Percentiles rank a stretch among this genome's conserved stretches.
phyloP scores from a whole-genome alignment of 1,284 basidiomycete species.

The Puccinia novopanici region DNA sequence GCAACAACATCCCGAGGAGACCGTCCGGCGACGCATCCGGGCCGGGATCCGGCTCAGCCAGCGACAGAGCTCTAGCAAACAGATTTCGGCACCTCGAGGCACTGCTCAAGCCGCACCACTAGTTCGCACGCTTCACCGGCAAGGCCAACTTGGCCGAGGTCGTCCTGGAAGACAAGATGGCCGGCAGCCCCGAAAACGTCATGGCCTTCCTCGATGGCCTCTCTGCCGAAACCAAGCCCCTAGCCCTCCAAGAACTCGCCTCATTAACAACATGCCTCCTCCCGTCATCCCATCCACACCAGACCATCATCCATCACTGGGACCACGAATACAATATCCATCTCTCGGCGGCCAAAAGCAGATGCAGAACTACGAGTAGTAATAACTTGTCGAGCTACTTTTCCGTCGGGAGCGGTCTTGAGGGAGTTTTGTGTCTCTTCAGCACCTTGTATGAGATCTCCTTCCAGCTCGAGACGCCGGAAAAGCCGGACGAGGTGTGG shows the following conservation, averaged over 20 bases:
- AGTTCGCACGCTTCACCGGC: constrained; percentile 75
- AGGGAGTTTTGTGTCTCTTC: constrained; percentile 81
- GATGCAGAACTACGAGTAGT: constrained; percentile 16
- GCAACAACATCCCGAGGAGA: constrained; percentile 50
- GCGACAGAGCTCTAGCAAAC: constrained; percentile 61
- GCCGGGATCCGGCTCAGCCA: constrained; percentile 50
- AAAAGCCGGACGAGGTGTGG: constrained; percentile 58
- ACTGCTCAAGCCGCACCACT: constrained; percentile 73
- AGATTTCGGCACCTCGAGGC: constrained; percentile 73
- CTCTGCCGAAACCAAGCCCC: too few species aligned
- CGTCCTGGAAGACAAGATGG: too few species aligned
- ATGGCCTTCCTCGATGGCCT: too few species aligned
- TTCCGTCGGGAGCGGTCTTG: constrained; percentile 82
- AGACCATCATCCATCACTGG: constrained; percentile 73
- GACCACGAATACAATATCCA: constrained; percentile 80
- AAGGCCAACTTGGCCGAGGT: too few species aligned
- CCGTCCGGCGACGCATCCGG: constrained; percentile 46
- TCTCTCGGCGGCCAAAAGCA: neutral
- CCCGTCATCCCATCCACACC: constrained; percentile 70
- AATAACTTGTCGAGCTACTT: constrained; percentile 68
- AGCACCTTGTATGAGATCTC: constrained; percentile 81
- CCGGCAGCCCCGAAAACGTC: too few species aligned
- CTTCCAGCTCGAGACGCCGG: constrained; percentile 66
- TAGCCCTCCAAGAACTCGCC: too few species aligned
- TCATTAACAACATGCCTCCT: constrained; percentile 68